Evolutionary conservation across 2,329 filamentous ascomycete genomes (phyloP).

Genomic region (Kalaharituber pfeilii): DNA sequence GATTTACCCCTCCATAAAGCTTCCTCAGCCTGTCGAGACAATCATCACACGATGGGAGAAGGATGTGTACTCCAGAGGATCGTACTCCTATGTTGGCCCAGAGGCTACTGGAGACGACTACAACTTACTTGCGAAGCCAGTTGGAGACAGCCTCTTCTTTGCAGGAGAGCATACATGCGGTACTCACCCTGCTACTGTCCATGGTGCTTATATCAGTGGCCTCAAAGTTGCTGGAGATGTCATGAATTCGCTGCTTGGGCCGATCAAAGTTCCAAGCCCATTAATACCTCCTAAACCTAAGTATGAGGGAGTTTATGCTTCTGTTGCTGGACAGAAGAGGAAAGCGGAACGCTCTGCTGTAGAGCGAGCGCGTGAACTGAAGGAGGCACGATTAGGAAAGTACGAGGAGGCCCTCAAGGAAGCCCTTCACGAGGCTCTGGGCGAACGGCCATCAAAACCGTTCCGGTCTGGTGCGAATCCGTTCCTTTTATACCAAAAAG

Average conservation of each 20-base stretch:
- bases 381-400: conserved; percentile 37
- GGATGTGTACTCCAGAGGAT: conserved; percentile 80
- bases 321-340: conserved; percentile 33
- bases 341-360: conserved; percentile 29
- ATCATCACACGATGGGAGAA: conserved; percentile 85
- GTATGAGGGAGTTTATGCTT: conserved; percentile 24
- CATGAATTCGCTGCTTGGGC: conserved; percentile 60
- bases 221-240: conserved; percentile 78
- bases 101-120: conserved; percentile 75
- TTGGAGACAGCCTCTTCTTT: conserved; percentile 73
- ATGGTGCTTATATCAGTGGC: conserved; percentile 88
- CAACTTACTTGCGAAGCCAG: conserved; percentile 65
- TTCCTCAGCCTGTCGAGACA: conserved; percentile 66
- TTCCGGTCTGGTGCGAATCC: conserved; percentile 61
- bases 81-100: conserved; percentile 84
- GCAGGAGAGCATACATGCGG: conserved; percentile 92
- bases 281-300: conserved; percentile 51
- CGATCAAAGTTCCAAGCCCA: conserved; percentile 58
- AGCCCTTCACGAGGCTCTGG: conserved; percentile 41
- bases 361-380: conserved; percentile 30
- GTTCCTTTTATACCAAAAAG: conserved; percentile 77
- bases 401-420: conserved; percentile 40
- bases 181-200: conserved; percentile 89
- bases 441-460: conserved; percentile 57
- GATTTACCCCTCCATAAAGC: conserved; percentile 32